phyloP scores from a whole-genome alignment of 1,284 basidiomycete species.

The Fomitopsis pinicola region DNA sequence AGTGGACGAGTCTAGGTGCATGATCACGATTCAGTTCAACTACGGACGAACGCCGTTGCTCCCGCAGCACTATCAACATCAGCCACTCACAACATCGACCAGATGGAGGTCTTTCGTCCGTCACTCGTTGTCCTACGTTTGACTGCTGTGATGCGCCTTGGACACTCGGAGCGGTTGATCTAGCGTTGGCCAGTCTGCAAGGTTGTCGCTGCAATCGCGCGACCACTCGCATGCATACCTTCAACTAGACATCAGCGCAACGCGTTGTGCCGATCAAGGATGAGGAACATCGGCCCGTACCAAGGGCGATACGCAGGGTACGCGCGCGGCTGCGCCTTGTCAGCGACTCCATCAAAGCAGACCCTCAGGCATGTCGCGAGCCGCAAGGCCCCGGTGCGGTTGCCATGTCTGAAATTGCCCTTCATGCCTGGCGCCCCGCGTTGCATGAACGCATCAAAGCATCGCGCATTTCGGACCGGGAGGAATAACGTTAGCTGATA shows the following conservation, averaged over 20 bases:
- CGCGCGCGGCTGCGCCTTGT: background rate
- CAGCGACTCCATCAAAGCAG: background rate
- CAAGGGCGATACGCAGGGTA: background rate
- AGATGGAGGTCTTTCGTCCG: background rate
- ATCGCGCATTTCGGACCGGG: background rate
- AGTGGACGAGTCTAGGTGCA: background rate
- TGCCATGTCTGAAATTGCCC: background rate
- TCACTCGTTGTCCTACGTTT: too few species aligned
- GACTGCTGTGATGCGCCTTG: too few species aligned
- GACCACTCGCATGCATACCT: background rate
- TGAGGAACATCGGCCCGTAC: slow-evolving; percentile 1
- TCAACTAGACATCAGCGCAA: background rate
- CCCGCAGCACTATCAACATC: background rate
- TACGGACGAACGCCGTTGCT: background rate
- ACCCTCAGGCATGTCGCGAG: background rate
- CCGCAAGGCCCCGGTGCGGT: background rate
- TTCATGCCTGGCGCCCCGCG: background rate
- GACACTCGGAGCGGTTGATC: too few species aligned
- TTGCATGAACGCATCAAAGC: background rate
- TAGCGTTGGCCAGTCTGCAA: too few species aligned
- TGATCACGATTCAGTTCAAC: background rate
- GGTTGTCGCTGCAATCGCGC: too few species aligned
- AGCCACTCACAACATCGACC: background rate
- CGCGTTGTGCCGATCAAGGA: background rate
- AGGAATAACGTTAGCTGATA: background rate